A percentile compares a stretch with the other conserved stretches of the same genome.
Conservation (phyloP, 306 rosid genomes). For the Castanopsis chinensis region DNA sequence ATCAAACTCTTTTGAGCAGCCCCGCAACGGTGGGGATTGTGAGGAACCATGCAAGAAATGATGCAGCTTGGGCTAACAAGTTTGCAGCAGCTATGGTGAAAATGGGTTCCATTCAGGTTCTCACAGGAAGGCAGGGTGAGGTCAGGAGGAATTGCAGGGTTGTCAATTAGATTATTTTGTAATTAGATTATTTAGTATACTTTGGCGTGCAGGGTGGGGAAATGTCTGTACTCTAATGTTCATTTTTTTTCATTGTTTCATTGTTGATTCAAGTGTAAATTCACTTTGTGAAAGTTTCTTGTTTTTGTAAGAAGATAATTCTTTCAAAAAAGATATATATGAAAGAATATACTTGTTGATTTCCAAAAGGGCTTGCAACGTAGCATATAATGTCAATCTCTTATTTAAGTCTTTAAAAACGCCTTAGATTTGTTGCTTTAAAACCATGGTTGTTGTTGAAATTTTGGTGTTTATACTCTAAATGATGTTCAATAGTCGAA, state of each 20-base stretch:
- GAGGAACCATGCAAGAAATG: not conserved
- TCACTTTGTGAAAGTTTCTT: not conserved
- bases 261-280: not conserved
- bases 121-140: constrained; percentile 9
- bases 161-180: not conserved
- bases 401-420: too few species aligned
- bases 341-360: not conserved
- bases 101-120: constrained; percentile 6
- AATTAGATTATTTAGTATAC: not conserved
- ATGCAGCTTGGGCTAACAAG: not conserved
- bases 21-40: not conserved
- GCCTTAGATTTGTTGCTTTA: too few species aligned
- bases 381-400: too few species aligned
- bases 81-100: constrained; percentile 21
- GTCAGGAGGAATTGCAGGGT: not conserved
- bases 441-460: too few species aligned
- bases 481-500: too few species aligned
- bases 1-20: constrained; percentile 9
- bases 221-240: not conserved
- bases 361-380: not conserved
- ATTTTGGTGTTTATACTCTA: too few species aligned
- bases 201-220: not conserved
- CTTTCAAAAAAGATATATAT: not conserved
- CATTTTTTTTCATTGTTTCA: not conserved
- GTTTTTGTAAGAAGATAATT: not conserved